Evolutionary conservation across 1,284 basidiomycete species (phyloP).

Genomic region (Naganishia albida): DNA sequence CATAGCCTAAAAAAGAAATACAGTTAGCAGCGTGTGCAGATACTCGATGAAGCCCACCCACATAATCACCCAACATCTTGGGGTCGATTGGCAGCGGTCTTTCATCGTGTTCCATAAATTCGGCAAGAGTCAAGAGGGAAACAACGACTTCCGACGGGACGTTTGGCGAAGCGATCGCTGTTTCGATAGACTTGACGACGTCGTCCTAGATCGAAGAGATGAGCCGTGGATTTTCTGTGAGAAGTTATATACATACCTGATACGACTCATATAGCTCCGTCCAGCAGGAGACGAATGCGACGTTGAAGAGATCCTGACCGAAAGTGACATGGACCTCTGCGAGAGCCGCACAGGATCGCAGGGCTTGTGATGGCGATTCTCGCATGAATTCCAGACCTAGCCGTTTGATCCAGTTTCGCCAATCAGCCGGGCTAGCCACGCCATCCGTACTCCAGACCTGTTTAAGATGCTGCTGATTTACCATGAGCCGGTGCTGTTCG

Average conservation of each 20-base stretch:
- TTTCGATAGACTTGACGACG: conserved; percentile 85
- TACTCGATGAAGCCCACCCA: conserved; percentile 32
- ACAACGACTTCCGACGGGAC: conserved; percentile 92
- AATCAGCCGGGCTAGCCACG: conserved; percentile 80
- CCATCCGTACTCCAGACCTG: conserved; percentile 92
- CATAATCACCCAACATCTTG: conserved; percentile 88
- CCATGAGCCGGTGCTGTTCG: conserved; percentile 83
- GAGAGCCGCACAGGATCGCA: conserved; percentile 91
- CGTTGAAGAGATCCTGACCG: conserved; percentile 94
- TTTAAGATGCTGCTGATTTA: conserved; percentile 97
- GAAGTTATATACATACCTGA: conserved; percentile 62
- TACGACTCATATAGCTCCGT: conserved; percentile 93
- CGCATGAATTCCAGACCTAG: conserved; percentile 96
- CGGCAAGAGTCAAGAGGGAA: conserved; percentile 89
- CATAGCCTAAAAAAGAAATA: conserved; percentile 59
- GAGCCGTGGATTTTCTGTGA: neutral
- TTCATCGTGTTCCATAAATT: conserved; percentile 99
- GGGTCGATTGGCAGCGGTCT: conserved; percentile 94
- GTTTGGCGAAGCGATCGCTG: conserved; percentile 75
- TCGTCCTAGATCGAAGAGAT: conserved; percentile 66
- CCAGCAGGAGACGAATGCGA: conserved; percentile 98
- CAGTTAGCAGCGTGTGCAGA: neutral
- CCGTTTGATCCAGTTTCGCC: conserved; percentile 94
- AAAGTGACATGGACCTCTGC: conserved; percentile 90
- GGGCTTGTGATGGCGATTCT: conserved; percentile 94